Percentiles rank a stretch among this genome's conserved stretches.
phyloP scores from a whole-genome alignment of 129 eudicot species.

The Lactuca saligna region DNA sequence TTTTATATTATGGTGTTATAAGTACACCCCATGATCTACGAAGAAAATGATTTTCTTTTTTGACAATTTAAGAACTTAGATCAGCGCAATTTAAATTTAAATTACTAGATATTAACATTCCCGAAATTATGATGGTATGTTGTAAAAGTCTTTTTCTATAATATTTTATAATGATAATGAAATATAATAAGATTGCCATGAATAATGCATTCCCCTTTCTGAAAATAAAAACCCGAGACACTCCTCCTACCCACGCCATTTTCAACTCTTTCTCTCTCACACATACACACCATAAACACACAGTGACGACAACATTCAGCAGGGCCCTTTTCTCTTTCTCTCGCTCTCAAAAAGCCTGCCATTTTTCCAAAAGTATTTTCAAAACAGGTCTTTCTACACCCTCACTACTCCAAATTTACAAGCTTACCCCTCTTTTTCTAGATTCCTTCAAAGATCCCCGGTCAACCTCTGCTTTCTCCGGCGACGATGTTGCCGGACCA shows the following conservation, averaged over 20 bases:
- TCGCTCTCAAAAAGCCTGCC: constrained; percentile 25
- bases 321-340: constrained; percentile 23
- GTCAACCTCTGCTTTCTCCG: constrained; percentile 13
- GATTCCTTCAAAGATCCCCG: constrained; percentile 37
- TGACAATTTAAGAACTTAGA: no score
- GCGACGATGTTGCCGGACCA: constrained; percentile 20
- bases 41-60: no score
- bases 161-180: no score
- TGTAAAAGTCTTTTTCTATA: no score
- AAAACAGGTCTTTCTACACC: constrained; percentile 17
- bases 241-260: not conserved
- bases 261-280: constrained; percentile 2
- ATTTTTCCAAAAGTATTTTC: constrained; percentile 20
- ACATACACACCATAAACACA: not conserved
- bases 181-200: no score
- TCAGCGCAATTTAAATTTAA: no score
- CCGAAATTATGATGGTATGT: no score
- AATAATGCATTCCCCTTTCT: no score
- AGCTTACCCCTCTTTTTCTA: constrained; percentile 6
- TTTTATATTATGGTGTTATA: no score
- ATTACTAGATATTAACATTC: no score
- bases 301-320: constrained; percentile 21
- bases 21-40: no score
- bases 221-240: not conserved
- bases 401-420: constrained; percentile 11